Conservation (phyloP, 192 early-diverging fungal species). For the Backusella psychrophila region DNA sequence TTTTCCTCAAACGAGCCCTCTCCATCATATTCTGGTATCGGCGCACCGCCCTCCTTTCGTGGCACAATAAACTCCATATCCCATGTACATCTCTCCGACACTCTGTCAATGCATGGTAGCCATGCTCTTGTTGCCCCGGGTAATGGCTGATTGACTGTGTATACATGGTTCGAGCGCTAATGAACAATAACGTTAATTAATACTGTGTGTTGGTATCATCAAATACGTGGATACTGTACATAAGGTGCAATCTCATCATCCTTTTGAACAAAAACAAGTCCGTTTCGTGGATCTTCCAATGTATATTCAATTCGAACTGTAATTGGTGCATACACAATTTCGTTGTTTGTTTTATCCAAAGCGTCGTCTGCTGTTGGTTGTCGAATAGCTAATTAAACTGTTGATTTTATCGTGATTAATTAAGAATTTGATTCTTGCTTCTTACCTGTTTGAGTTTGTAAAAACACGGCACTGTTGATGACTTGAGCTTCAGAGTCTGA, state of each 20-base stretch:
- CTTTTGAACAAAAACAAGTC: conserved; percentile 57
- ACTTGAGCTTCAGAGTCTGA: conserved; percentile 12
- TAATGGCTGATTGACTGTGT: conserved; percentile 65
- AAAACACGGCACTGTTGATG: conserved; percentile 1
- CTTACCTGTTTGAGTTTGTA: conserved; percentile 22
- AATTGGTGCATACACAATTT: conserved; percentile 39
- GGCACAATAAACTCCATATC: conserved; percentile 75
- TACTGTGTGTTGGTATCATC: not conserved
- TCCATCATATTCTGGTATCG: conserved; percentile 29
- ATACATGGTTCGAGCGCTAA: conserved; percentile 50
- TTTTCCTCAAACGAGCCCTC: conserved; percentile 44
- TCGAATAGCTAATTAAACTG: not conserved
- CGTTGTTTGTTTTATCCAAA: conserved; percentile 23
- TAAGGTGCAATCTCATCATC: conserved; percentile 55
- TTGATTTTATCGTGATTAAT: not conserved
- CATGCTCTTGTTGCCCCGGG: conserved; percentile 70
- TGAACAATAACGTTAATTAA: not conserved
- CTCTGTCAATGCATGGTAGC: conserved; percentile 76
- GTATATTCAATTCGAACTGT: conserved; percentile 50
- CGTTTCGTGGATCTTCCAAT: conserved; percentile 47
- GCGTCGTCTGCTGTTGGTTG: not conserved
- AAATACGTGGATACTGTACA: conserved; percentile 27
- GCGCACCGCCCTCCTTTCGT: conserved; percentile 34
- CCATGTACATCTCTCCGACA: conserved; percentile 73
- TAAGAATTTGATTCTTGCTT: conserved; percentile 1